Percentiles rank a stretch among this genome's conserved stretches.
These are phyloP conservation scores for Lepidopterella palustris DNA, from an alignment of 495 filamentous ascomycete species.

Conservation along the genomic window DNA sequence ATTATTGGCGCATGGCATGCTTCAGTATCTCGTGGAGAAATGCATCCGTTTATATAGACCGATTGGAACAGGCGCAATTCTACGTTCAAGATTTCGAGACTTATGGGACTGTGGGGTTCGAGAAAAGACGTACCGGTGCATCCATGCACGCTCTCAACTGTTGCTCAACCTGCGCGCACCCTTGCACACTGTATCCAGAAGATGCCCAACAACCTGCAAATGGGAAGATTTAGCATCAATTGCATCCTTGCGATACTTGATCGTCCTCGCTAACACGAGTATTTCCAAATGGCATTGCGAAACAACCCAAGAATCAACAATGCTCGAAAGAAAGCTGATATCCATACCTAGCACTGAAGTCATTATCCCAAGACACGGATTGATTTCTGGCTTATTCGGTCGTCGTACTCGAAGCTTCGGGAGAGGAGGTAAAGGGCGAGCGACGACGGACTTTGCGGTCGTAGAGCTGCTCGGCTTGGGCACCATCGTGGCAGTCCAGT, in stretches of 20 bases:
- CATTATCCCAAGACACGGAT: conserved; percentile 82
- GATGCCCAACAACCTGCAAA: conserved; percentile 89
- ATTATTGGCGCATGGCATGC: too few relatives aligned
- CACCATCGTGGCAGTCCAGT: conserved; percentile 38
- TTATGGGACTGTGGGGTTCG: not conserved
- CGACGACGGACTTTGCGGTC: conserved; percentile 23
- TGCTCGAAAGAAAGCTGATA: not conserved
- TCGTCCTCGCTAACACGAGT: too few relatives aligned
- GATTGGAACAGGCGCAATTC: not conserved
- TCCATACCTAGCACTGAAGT: conserved; percentile 74
- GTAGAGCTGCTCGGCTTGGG: conserved; percentile 36
- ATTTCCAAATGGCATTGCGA: too few relatives aligned
- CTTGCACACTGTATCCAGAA: conserved; percentile 61
- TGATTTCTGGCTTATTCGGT: conserved; percentile 66
- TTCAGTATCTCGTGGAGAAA: too few relatives aligned
- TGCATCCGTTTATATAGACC: too few relatives aligned
- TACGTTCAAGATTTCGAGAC: not conserved
- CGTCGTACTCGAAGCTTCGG: conserved; percentile 74
- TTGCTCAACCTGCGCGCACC: conserved; percentile 74
- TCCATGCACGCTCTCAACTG: conserved; percentile 92
- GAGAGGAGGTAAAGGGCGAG: conserved; percentile 79
- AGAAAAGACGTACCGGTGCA: conserved; percentile 50
- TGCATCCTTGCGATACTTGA: too few relatives aligned
- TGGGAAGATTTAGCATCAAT: conserved; percentile 5
- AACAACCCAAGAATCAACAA: not conserved